Conservation (phyloP, 495 filamentous ascomycete genomes). For the Trichoderma parareesei region DNA sequence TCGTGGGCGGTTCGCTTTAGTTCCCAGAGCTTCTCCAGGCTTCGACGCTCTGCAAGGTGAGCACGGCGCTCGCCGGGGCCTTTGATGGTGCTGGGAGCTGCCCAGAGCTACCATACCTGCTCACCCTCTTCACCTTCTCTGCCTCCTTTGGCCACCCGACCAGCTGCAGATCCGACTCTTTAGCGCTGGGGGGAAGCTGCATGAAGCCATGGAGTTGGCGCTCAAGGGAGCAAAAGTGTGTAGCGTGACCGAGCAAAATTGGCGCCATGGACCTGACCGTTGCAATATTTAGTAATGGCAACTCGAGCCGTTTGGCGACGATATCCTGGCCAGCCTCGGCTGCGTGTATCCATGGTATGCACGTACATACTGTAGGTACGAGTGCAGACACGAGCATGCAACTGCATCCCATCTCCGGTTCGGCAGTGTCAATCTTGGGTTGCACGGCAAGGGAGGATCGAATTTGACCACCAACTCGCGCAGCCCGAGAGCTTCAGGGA, state of each 20-base stretch:
- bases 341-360: neutral
- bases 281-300: slow-evolving; percentile 1
- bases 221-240: neutral
- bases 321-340: neutral
- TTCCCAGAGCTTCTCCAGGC: neutral
- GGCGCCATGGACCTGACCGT: neutral
- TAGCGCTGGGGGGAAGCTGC: neutral
- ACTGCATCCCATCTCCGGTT: neutral
- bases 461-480: neutral
- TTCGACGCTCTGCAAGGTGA: neutral
- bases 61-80: neutral
- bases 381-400: neutral
- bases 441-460: neutral
- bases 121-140: neutral
- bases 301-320: neutral
- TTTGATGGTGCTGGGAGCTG: neutral
- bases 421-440: slow-evolving; percentile 1
- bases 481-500: too few relatives aligned
- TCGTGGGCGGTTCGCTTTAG: neutral
- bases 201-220: neutral
- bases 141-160: neutral
- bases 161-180: neutral
- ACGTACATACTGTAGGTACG: neutral
- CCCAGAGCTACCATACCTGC: neutral
- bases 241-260: slow-evolving; percentile 3